Conservation (phyloP, 192 early-diverging fungal species). For the Helicostylum pulchrum region DNA sequence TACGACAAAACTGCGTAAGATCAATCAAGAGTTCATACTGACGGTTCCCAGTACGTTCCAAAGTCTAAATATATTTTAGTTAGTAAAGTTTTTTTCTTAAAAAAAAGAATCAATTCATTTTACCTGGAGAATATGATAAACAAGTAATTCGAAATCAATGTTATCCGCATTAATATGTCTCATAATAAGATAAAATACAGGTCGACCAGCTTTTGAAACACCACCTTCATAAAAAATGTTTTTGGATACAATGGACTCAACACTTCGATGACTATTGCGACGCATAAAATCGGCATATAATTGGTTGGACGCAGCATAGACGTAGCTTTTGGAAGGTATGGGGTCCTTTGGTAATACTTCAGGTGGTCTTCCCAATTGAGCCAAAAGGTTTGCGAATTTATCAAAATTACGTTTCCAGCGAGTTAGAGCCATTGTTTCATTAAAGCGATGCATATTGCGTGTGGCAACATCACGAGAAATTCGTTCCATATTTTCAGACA, state of each 20-base stretch:
- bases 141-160: slow-evolving; percentile 66
- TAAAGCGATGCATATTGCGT: slow-evolving; percentile 1
- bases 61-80: slow-evolving; percentile 21
- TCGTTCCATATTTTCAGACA: slow-evolving; percentile 61
- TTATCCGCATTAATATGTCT: slow-evolving; percentile 56
- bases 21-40: slow-evolving; percentile 71
- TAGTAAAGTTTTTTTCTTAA: not conserved
- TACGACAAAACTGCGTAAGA: slow-evolving; percentile 57
- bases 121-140: slow-evolving; percentile 55
- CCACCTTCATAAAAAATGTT: slow-evolving; percentile 68
- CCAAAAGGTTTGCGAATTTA: slow-evolving; percentile 62
- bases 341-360: slow-evolving; percentile 27
- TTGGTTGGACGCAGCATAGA: slow-evolving; percentile 14
- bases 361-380: slow-evolving; percentile 68
- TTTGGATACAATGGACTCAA: slow-evolving; percentile 50
- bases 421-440: not conserved
- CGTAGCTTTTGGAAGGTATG: not conserved
- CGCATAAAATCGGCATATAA: slow-evolving; percentile 50
- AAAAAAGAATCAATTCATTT: slow-evolving; percentile 1
- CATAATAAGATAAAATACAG: slow-evolving; percentile 68
- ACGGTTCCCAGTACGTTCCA: slow-evolving; percentile 48
- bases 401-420: slow-evolving; percentile 28
- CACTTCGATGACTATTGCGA: slow-evolving; percentile 44
- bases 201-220: slow-evolving; percentile 59
- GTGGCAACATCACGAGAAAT: slow-evolving; percentile 58